Evolutionary conservation across 2,329 filamentous ascomycete species (phyloP), one percentile per base, ranked within the genome.

Genomic region (Ophiostoma australiae): DNA sequence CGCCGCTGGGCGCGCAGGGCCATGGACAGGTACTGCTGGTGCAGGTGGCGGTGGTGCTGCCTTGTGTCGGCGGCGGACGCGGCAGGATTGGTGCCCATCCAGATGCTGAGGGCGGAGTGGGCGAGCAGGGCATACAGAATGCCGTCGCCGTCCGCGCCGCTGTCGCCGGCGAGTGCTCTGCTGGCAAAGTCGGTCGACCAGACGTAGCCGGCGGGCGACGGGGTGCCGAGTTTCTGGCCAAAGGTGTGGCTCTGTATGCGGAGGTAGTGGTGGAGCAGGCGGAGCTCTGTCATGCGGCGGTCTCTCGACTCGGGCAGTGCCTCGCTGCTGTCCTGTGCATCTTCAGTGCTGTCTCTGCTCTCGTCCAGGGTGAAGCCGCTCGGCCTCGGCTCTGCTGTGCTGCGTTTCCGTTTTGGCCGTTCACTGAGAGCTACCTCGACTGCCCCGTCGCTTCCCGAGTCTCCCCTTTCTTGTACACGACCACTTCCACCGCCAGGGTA

Each of bases 211-310:
- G 3, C 41, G 20, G 48, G 23, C 27, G 6, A 72, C 33, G 15
- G 17, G 20, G n/a, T 61, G 61, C 48, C 37, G 48, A 72, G 39
- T 3, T 65, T 52, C 41, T 72, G 72, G 13, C 37, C 69, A 72
- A 78, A 79, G 4, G 77, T 76, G 69, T 77, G 76, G 33, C 73
- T 76, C 75, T 79, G 76, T 15, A 73, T 74, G n/a, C 75, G 73
- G 67, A 80, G 76, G 67, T 78, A 77, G 72, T 80, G 78, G 72
- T 80, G 78, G 44, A 81, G 73, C 52, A 81, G 73, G 10, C 78
- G 76, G 70, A 81, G 73, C 75, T 81, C 80, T 74, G 78, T 80
- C 48, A 79, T 55, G 13, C 80, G 79, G n/a, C 80, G 77, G 73
- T 77, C 76, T 8, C 77, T 76, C 7, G 77, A 76, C 71, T 81